These are phyloP conservation scores for Hymenoscyphus infarciens DNA, from an alignment of 2,329 filamentous ascomycete genomes.

Conservation along the genomic window DNA sequence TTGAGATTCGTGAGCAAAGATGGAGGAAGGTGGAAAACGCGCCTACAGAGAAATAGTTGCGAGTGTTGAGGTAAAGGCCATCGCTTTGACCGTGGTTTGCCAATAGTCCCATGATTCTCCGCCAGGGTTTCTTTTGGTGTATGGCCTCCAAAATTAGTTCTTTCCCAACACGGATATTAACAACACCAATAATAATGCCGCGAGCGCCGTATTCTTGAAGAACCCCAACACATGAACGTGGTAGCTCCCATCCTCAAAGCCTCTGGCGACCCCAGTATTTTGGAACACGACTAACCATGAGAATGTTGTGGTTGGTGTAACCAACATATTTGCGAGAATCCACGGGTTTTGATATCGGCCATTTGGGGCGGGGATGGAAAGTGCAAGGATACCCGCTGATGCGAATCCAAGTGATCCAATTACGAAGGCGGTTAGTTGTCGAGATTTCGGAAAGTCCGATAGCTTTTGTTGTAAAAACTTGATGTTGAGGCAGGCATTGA, in stretches of 20 bases:
- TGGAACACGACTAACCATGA: not conserved
- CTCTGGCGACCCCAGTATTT: not conserved
- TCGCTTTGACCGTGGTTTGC: too few species aligned
- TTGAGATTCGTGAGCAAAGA: constrained; percentile 35
- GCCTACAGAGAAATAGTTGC: too few species aligned
- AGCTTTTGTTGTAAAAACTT: not conserved
- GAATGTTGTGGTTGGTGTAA: not conserved
- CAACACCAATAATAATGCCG: not conserved
- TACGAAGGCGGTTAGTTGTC: not conserved
- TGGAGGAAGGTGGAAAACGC: too few species aligned
- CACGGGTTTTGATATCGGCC: not conserved
- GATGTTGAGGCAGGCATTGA: constrained; percentile 2
- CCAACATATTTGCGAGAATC: not conserved
- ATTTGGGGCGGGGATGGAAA: not conserved
- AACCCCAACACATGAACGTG: not conserved
- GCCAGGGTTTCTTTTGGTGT: not conserved
- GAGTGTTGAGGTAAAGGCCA: too few species aligned
- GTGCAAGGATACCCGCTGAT: not conserved
- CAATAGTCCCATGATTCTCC: too few species aligned
- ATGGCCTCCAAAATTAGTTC: not conserved
- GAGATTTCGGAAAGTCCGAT: not conserved
- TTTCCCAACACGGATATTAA: not conserved
- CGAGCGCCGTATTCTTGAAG: not conserved
- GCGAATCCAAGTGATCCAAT: not conserved
- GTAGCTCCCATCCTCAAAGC: not conserved